Base-by-base conservation (phyloP, 2,329 filamentous ascomycete genomes). In the Aschersonia sp. region DNA sequence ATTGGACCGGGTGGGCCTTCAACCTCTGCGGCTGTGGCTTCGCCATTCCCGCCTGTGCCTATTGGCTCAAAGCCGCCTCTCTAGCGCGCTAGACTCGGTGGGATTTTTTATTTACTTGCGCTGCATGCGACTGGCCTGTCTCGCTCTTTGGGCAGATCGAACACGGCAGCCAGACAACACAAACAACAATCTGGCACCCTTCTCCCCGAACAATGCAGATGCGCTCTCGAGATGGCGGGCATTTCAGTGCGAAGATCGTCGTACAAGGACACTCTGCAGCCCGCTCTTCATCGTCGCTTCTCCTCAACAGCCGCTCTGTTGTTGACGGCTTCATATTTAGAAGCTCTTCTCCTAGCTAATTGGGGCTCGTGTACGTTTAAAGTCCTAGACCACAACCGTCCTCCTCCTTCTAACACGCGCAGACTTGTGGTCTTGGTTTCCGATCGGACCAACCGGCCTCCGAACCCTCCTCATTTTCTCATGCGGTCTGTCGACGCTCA, bases 241-340 rank as follows among this genome's bases (percentile, higher is more conserved):
- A 64, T 66, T 59, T 70, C 66, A 61, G 73, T 69, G 68, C 79
- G 71, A 73, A 76, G 63, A 60, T 68, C 71, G 58, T 71, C 75
- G 45, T 94, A 95, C 67, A 84, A 88, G 72, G 87, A 95, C 69
- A 94, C 94, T 64, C 70, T 96, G 56, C 94, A 91, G 52, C 89
- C 91, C 45, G 82, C 85, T 47, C 72, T 96, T 53, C 91, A 97
- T 65, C 77, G 85, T 58, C 80, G 89, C 58, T 97, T 96, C 66
- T 83, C 84, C 45, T 82, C 81, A 53, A 88, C 87, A 9, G 84
- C 84, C 45, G 74, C 77, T 10, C 69, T 86, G 52, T 72, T 89
- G 10, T 67, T 92, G 7, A 66, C 73, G 45, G 71, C 88, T 48
- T 87, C 86, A 60, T 94, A 92, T 62, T 48, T 77, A 40, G 78